phyloP scores from a whole-genome alignment of 2,329 filamentous ascomycete genomes.

The Talaromyces pinophilus region DNA sequence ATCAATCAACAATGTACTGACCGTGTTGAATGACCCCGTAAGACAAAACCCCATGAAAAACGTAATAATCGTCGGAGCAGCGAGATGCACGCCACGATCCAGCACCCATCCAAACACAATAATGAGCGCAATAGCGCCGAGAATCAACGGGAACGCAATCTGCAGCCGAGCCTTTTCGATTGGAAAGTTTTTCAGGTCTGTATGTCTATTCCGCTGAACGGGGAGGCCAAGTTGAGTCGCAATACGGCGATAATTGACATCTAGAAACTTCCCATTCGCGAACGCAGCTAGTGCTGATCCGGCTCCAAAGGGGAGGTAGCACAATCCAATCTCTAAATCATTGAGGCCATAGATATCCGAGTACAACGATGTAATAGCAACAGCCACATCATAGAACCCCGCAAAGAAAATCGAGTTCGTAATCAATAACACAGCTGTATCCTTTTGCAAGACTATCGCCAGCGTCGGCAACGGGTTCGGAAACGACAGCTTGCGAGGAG shows the following conservation, averaged over 20 bases:
- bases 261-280: conserved; percentile 44
- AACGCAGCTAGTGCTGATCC: conserved; percentile 44
- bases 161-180: conserved; percentile 48
- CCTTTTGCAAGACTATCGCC: conserved; percentile 36
- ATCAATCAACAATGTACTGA: conserved; percentile 52
- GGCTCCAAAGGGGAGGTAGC: conserved; percentile 47
- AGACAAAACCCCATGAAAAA: conserved; percentile 45
- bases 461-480: conserved; percentile 45
- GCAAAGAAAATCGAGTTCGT: conserved; percentile 43
- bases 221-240: conserved; percentile 36
- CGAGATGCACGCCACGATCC: conserved; percentile 35
- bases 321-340: conserved; percentile 45
- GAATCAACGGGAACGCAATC: conserved; percentile 42
- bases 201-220: conserved; percentile 36
- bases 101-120: conserved; percentile 48
- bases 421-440: conserved; percentile 41
- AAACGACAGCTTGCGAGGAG: conserved; percentile 31
- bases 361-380: conserved; percentile 43
- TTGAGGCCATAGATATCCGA: conserved; percentile 41
- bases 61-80: conserved; percentile 41
- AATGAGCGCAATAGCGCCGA: conserved; percentile 34
- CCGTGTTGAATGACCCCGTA: conserved; percentile 45
- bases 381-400: conserved; percentile 46
- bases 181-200: conserved; percentile 44
- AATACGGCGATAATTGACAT: conserved; percentile 47